Percentiles rank a stretch among this genome's conserved stretches.
phyloP scores from a whole-genome alignment of 257 asterid genomes.

The Forsythia viridissima region DNA sequence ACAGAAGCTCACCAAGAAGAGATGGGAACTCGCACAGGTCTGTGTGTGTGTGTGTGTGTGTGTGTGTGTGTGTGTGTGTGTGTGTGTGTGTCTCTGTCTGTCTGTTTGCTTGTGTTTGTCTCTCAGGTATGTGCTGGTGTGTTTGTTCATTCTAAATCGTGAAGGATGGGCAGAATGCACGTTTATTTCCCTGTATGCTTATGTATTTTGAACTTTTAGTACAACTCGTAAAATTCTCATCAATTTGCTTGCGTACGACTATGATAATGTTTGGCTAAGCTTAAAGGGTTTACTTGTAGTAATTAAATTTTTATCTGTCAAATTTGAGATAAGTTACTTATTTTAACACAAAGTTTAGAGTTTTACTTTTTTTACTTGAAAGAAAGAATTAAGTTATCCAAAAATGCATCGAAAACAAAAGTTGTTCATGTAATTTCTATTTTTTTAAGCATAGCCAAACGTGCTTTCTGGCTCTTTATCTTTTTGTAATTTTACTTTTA shows the following conservation, averaged over 20 bases:
- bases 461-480: not conserved
- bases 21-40: constrained; percentile 96
- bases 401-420: not conserved
- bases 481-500: not conserved
- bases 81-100: no score
- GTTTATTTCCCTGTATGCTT: not conserved
- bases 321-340: not conserved
- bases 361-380: not conserved
- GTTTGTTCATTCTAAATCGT: not conserved
- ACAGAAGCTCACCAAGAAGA: constrained; percentile 73
- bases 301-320: not conserved
- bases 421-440: not conserved
- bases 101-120: not conserved
- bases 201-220: not conserved
- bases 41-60: no score
- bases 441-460: not conserved
- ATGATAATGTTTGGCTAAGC: not conserved
- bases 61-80: no score
- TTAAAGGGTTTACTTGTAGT: not conserved
- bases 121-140: not conserved
- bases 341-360: not conserved
- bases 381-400: not conserved
- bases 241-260: not conserved
- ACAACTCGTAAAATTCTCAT: not conserved
- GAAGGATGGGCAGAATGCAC: not conserved